A percentile compares a stretch with the other conserved stretches of the same genome.
Conservation (phyloP, 129 eudicot genomes). For the Saposhnikovia divaricata region DNA sequence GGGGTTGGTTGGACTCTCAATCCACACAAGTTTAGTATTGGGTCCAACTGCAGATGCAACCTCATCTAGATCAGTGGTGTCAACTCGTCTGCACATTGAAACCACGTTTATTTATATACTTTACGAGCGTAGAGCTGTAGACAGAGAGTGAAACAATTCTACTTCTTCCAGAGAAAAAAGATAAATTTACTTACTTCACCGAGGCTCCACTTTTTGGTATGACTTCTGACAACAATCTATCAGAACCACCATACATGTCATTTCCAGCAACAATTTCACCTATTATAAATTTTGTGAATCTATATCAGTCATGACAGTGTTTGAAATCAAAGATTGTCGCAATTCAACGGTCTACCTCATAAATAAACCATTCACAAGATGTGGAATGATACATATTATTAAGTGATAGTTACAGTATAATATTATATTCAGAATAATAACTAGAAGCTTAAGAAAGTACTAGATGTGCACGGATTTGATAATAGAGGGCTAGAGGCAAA, state of each 20-base stretch:
- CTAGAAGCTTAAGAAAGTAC: background rate
- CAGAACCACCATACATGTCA: conserved; percentile 98
- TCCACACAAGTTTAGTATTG: conserved; percentile 84
- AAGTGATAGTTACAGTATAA: background rate
- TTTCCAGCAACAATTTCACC: conserved; percentile 96
- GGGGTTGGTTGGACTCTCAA: conserved; percentile 97
- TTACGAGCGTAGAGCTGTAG: background rate
- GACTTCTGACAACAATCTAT: conserved; percentile 72
- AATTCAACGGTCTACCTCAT: background rate
- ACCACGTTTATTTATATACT: conserved; percentile 1
- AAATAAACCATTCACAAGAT: background rate
- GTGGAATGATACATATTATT: background rate
- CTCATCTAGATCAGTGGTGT: conserved; percentile 66
- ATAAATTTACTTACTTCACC: conserved; percentile 55
- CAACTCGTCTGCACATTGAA: conserved; percentile 56
- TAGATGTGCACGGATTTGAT: conserved; percentile 4
- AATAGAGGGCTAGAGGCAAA: too few species aligned
- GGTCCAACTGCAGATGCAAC: conserved; percentile 78
- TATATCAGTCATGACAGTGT: background rate
- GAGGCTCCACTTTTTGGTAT: conserved; percentile 65
- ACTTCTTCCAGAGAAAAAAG: background rate
- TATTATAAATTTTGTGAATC: conserved; percentile 9
- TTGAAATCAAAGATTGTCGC: too few species aligned
- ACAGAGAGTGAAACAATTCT: background rate
- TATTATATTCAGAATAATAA: background rate